A percentile compares a stretch with the other conserved stretches of the same genome.
Evolutionary conservation across 169 alveolate species (phyloP).

Genomic region (Eimeria praecox): DNA sequence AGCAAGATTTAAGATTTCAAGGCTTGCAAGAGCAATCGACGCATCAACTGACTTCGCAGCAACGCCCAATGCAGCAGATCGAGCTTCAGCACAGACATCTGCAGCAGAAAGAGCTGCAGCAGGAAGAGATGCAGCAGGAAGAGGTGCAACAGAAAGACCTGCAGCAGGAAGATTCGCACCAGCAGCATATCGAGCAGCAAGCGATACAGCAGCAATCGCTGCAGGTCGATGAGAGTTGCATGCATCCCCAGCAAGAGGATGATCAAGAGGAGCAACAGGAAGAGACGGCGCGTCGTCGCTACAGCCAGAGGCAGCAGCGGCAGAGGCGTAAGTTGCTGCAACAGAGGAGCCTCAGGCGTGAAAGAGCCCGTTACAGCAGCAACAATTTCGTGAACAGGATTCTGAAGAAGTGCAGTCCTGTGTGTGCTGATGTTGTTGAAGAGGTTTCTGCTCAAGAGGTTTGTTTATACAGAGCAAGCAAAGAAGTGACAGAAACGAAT

Average conservation of each 20-base stretch:
- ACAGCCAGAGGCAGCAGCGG: conserved; percentile 38
- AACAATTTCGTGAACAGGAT: neutral
- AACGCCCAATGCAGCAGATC: neutral
- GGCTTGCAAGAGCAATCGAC: conserved; percentile 6
- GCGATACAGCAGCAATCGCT: neutral
- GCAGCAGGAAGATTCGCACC: neutral
- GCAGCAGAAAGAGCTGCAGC: neutral
- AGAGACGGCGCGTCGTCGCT: neutral
- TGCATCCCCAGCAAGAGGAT: conserved; percentile 19
- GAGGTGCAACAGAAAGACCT: neutral
- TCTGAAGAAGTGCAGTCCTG: neutral
- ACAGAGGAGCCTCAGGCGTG: conserved; percentile 21
- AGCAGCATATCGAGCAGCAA: neutral
- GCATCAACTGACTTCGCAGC: neutral
- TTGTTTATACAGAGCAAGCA: neutral
- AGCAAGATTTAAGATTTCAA: conserved; percentile 14
- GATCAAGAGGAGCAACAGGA: neutral
- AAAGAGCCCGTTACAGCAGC: conserved; percentile 7
- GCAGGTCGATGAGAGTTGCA: neutral
- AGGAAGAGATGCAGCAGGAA: neutral
- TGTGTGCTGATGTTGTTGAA: neutral
- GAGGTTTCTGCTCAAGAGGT: neutral
- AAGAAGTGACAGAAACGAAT: neutral
- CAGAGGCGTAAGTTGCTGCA: conserved; percentile 34
- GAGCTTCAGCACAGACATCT: neutral